phyloP scores from a whole-genome alignment of 139 green algal species.

The Micromonas pusilla region DNA sequence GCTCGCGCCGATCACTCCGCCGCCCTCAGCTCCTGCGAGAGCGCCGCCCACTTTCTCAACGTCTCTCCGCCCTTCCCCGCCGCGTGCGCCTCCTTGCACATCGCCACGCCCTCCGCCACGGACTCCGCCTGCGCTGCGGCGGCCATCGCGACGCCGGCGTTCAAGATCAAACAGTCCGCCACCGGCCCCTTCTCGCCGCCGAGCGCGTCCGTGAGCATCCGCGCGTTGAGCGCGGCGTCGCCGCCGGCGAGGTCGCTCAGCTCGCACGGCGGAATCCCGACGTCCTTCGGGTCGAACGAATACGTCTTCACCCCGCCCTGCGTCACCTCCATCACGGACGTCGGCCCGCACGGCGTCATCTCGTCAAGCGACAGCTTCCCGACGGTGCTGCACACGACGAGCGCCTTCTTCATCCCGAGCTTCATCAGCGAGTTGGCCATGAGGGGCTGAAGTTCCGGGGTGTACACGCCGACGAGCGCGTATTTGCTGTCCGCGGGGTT shows the following conservation, averaged over 20 bases:
- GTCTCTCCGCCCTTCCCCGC: slow-evolving; percentile 33
- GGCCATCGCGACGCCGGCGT: slow-evolving; percentile 70
- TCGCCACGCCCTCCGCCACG: slow-evolving; percentile 74
- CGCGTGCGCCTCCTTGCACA: slow-evolving; percentile 71
- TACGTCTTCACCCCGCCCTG: slow-evolving; percentile 42
- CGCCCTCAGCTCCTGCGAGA: slow-evolving; percentile 35
- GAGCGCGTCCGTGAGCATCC: slow-evolving; percentile 69
- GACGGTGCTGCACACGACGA: slow-evolving; percentile 94
- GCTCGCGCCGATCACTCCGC: neutral
- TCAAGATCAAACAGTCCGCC: slow-evolving; percentile 75
- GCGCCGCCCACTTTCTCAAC: slow-evolving; percentile 39
- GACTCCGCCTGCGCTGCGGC: slow-evolving; percentile 56
- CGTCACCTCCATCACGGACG: slow-evolving; percentile 82
- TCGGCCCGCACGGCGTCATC: slow-evolving; percentile 88
- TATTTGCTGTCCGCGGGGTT: slow-evolving; percentile 83
- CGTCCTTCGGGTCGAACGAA: slow-evolving; percentile 46
- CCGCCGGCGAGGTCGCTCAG: slow-evolving; percentile 87
- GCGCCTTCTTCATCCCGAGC: slow-evolving; percentile 73
- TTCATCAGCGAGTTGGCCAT: slow-evolving; percentile 66
- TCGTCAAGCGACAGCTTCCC: slow-evolving; percentile 92
- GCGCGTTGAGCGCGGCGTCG: slow-evolving; percentile 80
- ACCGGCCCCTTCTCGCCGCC: slow-evolving; percentile 70
- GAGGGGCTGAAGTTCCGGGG: slow-evolving; percentile 57
- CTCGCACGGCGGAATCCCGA: slow-evolving; percentile 81
- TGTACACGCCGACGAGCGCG: slow-evolving; percentile 88